phyloP scores from a whole-genome alignment of 2,329 filamentous ascomycete genomes.

The Ceratocystis variospora region DNA sequence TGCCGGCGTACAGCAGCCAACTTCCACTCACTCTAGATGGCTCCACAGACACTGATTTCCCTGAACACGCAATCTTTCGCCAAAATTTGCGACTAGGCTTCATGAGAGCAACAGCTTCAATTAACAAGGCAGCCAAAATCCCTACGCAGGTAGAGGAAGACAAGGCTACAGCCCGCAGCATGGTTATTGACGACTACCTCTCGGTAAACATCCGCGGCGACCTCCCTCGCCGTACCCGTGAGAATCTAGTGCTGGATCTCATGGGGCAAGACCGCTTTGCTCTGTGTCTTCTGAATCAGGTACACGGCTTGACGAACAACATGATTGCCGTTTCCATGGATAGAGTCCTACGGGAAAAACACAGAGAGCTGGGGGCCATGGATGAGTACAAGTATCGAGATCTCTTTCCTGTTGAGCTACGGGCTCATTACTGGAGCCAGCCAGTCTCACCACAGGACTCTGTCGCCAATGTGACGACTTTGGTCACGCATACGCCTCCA shows the following conservation, averaged over 20 bases:
- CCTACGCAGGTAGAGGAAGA: neutral
- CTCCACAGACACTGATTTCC: neutral
- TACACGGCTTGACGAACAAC: constrained; percentile 6
- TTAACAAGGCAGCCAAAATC: too few species aligned
- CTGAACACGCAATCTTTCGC: constrained; percentile 7
- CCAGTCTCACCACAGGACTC: neutral
- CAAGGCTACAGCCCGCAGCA: neutral
- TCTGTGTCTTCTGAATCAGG: constrained; percentile 1
- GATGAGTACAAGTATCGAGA: neutral
- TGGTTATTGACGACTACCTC: constrained; percentile 10
- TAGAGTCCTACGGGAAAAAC: neutral
- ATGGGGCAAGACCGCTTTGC: constrained; percentile 7
- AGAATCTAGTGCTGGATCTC: constrained; percentile 11
- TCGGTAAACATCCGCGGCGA: constrained; percentile 12
- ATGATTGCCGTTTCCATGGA: constrained; percentile 4
- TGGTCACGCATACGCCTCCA: neutral
- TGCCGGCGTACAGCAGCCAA: constrained; percentile 6
- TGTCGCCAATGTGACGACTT: neutral
- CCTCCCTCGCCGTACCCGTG: constrained; percentile 13
- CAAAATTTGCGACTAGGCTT: neutral
- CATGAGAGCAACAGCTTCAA: neutral
- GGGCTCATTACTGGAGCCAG: neutral
- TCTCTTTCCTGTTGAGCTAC: neutral
- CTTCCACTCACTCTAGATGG: neutral
- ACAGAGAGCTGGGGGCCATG: neutral